Evolutionary conservation across 208 protist genomes (phyloP).

Genomic region (Crithidia expoeki): DNA sequence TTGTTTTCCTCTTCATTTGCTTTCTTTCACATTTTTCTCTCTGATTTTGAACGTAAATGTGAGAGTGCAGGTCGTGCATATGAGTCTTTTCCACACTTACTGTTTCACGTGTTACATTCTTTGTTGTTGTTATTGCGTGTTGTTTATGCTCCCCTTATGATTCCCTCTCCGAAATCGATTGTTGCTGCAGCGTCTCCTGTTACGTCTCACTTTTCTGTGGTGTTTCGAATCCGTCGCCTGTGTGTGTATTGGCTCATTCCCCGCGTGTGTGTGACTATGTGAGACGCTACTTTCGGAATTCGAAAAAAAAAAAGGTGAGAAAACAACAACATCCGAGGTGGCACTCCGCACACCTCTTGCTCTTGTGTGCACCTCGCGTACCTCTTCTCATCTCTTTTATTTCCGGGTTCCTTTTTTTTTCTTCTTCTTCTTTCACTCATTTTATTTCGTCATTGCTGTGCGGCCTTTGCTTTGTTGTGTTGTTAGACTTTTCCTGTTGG

Average conservation of each 20-base stretch:
- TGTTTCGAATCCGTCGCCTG: no score
- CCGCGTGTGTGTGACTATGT: no score
- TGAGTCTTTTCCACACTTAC: not conserved
- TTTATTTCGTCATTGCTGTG: constrained; percentile 14
- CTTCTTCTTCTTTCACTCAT: no score
- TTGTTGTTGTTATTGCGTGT: not conserved
- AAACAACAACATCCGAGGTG: no score
- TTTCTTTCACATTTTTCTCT: not conserved
- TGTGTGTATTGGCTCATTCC: no score
- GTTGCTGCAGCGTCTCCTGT: not conserved
- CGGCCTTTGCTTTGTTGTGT: not conserved
- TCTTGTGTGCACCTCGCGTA: no score
- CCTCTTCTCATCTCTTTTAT: not conserved
- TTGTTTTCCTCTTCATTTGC: not conserved
- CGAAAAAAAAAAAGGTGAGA: no score
- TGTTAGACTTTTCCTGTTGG: not conserved
- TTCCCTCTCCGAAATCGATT: no score
- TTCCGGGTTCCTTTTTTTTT: constrained; percentile 16
- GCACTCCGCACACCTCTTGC: no score
- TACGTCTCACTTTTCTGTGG: not conserved
- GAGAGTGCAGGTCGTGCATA: no score
- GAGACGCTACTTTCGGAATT: no score
- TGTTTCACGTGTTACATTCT: not conserved
- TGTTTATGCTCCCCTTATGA: not conserved
- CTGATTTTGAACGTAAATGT: no score